Base-by-base conservation (phyloP, 306 rosid species). In the Prunus davidiana region DNA sequence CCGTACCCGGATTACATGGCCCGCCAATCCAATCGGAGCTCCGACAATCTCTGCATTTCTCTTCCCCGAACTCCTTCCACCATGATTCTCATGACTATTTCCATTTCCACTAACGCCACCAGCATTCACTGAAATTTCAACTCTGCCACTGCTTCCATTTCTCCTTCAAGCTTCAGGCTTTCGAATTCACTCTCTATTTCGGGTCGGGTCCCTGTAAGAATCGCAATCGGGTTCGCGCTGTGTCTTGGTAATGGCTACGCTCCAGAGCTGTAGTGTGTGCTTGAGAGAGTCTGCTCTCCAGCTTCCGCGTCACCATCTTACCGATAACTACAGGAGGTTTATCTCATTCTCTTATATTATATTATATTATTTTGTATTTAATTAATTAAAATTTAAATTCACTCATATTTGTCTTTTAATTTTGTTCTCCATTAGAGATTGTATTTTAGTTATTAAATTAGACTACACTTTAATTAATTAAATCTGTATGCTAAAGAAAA, bases 251-350 rank as follows among this genome's bases (percentile, higher is more conserved):
- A 87, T 85, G 93, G 85, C 93, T 41, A 72, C 69, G 27, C 67
- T 87, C 78, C 83, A 84, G 76, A 86, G 83, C 84, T 84, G 64
- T 51, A 79, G 64, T 56, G 68, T 74, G 34, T 85, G 83, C 82
- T 72, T 83, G 81, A 76, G 79, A 30, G 84, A 83, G 27, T 72
- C 82, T 41, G n/a, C 68, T 79, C 78, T 86, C 73, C 90, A 84
- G 64, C 61, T 84, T 77, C 87, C 80, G 80, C 84, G 84, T 77
- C 83, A 85, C 76, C 65, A 56, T 62, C 64, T 45, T 46, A 69
- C 73, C 50, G 82, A 82, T 38, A 41, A 49, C 67, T 78, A 51
- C 78, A 89, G 51, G 56, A 84, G 93, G 93, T 91, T 65, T 12
- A 28, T 20, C 43, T 38, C 43, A 7, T 38, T 38, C 43, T 38